phyloP scores from a whole-genome alignment of 805 yeast genomes.

The Ogataea nitratoaversa region DNA sequence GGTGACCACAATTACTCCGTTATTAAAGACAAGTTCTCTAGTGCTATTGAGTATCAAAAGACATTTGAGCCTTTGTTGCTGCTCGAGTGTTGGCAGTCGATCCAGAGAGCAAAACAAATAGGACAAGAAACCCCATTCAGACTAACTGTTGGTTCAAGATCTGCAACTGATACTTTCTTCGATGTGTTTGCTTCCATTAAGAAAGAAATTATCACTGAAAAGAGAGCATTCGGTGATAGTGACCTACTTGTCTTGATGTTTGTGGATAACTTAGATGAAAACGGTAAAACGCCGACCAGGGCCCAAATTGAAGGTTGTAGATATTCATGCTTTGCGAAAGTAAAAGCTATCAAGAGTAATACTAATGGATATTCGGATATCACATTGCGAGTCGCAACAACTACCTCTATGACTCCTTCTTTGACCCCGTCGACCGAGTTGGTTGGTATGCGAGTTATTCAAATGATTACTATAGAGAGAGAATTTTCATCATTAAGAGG shows the following conservation, averaged over 20 bases:
- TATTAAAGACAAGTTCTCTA: constrained; percentile 52
- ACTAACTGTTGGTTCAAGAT: constrained; percentile 70
- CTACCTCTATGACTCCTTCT: constrained; percentile 45
- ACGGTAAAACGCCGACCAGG: constrained; percentile 20
- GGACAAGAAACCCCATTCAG: constrained; percentile 57
- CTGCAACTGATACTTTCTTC: constrained; percentile 79
- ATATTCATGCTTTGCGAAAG: constrained; percentile 75
- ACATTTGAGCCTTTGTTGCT: constrained; percentile 76
- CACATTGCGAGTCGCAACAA: constrained; percentile 62
- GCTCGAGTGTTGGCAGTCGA: constrained; percentile 91
- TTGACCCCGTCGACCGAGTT: constrained; percentile 62
- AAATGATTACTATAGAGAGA: constrained; percentile 88
- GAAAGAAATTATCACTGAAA: constrained; percentile 44
- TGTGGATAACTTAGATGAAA: constrained; percentile 36
- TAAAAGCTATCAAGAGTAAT: constrained; percentile 65
- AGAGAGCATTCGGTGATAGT: constrained; percentile 58
- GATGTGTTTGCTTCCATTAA: constrained; percentile 78
- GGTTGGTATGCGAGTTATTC: constrained; percentile 71
- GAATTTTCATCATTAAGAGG: constrained; percentile 84
- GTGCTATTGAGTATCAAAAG: constrained; percentile 61
- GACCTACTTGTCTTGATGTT: constrained; percentile 68
- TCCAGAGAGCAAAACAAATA: constrained; percentile 67
- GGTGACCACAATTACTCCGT: constrained; percentile 32
- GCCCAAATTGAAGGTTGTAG: constrained; percentile 13
- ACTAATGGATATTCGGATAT: constrained; percentile 68